Conservation (phyloP, 768 basidiomycete genomes). For the Pulveroboletus sp. region DNA sequence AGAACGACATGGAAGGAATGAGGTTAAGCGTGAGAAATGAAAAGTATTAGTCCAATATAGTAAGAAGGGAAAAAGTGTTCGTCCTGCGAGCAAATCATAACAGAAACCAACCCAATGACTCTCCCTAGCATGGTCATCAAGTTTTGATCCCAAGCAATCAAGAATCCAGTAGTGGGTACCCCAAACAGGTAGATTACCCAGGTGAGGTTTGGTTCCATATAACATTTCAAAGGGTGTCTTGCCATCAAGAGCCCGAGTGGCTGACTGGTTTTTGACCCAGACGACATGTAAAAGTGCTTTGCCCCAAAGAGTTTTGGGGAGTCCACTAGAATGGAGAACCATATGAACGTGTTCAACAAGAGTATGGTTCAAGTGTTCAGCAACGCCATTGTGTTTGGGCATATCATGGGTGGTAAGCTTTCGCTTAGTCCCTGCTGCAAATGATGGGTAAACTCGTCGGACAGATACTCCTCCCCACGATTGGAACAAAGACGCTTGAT, state of each 20-base stretch:
- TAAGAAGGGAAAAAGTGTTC: no score
- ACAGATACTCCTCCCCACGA: slow-evolving; percentile 30
- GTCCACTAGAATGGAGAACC: neutral
- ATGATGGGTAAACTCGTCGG: neutral
- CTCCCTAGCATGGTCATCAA: slow-evolving; percentile 23
- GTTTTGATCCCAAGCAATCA: slow-evolving; percentile 17
- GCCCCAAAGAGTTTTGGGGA: neutral
- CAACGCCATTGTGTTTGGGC: neutral
- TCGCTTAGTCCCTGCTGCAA: neutral
- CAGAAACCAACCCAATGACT: slow-evolving; percentile 38
- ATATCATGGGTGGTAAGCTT: neutral
- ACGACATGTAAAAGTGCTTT: neutral
- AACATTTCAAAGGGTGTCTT: slow-evolving; percentile 16
- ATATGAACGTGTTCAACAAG: neutral
- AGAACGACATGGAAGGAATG: no score
- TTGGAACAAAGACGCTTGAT: slow-evolving; percentile 7
- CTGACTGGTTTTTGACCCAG: slow-evolving; percentile 1
- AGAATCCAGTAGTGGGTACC: slow-evolving; percentile 26
- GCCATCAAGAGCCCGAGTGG: neutral
- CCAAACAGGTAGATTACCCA: slow-evolving; percentile 20
- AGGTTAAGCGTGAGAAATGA: no score
- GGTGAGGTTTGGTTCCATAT: slow-evolving; percentile 20
- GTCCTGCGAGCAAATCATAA: no score
- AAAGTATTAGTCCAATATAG: no score
- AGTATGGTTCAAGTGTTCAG: neutral